Conservation (phyloP, 129 eudicot species). For the Mikania micrantha region DNA sequence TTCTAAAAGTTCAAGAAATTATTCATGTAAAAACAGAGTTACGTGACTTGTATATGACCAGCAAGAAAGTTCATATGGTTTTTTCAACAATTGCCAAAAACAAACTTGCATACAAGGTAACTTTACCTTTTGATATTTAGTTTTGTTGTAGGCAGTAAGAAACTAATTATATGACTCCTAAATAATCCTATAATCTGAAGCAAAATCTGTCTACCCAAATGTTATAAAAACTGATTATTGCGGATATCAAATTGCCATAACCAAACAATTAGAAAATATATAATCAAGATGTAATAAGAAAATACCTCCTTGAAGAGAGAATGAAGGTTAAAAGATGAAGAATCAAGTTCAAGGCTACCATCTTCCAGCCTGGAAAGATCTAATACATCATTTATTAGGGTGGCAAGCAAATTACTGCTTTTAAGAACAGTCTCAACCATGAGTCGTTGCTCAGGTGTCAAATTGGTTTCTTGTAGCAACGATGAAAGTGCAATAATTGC, state of each 20-base stretch:
- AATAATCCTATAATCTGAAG: background rate
- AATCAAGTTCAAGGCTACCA: slow-evolving; percentile 92
- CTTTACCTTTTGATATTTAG: background rate
- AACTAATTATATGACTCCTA: background rate
- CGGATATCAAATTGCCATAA: background rate
- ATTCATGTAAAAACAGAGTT: background rate
- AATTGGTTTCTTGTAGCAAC: slow-evolving; percentile 71
- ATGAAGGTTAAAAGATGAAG: slow-evolving; percentile 67
- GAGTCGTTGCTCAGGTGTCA: slow-evolving; percentile 89
- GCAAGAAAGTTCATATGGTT: background rate
- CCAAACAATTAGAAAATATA: background rate
- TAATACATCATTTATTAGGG: slow-evolving; percentile 82
- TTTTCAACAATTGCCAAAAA: background rate
- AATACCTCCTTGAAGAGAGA: slow-evolving; percentile 75
- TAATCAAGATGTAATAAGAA: background rate
- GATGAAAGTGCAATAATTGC: slow-evolving; percentile 89
- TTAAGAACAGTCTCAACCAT: slow-evolving; percentile 93
- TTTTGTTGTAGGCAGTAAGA: background rate
- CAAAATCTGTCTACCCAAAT: background rate
- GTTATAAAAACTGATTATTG: background rate
- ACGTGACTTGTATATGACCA: background rate
- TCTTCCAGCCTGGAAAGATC: slow-evolving; percentile 96
- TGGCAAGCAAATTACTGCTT: slow-evolving; percentile 83
- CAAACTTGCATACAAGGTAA: background rate
- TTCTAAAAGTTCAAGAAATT: background rate